phyloP scores from a whole-genome alignment of 2,329 filamentous ascomycete genomes.

The Aureobasidium mangrovei region DNA sequence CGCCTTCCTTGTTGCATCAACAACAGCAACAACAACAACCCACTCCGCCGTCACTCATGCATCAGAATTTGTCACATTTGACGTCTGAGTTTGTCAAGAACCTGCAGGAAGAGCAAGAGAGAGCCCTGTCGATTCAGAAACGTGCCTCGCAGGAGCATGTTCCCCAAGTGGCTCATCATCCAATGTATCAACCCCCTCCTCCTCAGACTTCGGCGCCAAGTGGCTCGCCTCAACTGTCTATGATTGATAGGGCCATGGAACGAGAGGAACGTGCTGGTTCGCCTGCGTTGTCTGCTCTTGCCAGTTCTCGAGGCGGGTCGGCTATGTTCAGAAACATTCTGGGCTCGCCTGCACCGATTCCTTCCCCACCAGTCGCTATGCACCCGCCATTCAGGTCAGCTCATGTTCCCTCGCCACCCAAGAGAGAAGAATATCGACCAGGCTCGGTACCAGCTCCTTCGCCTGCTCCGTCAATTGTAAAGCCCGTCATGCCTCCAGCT shows the following conservation, averaged over 20 bases:
- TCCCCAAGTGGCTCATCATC: slow-evolving; percentile 13
- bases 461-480: slow-evolving; percentile 18
- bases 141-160: slow-evolving; percentile 17
- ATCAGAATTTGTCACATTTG: slow-evolving; percentile 14
- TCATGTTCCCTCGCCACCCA: slow-evolving; percentile 23
- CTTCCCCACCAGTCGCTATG: slow-evolving; percentile 10
- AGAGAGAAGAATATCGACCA: slow-evolving; percentile 24
- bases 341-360: slow-evolving; percentile 15
- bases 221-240: slow-evolving; percentile 6
- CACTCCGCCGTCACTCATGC: slow-evolving; percentile 17
- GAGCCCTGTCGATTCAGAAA: slow-evolving; percentile 22
- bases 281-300: slow-evolving; percentile 20
- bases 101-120: slow-evolving; percentile 25
- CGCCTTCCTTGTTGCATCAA: slow-evolving; percentile 3
- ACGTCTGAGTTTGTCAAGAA: slow-evolving; percentile 16
- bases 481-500: slow-evolving; percentile 14
- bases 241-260: slow-evolving; percentile 22
- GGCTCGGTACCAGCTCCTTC: slow-evolving; percentile 20
- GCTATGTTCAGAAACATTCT: slow-evolving; percentile 16
- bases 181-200: slow-evolving; percentile 4
- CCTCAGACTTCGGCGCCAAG: neutral
- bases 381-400: slow-evolving; percentile 15
- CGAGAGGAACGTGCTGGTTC: slow-evolving; percentile 25
- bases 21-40: slow-evolving; percentile 18
- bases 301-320: slow-evolving; percentile 8